phyloP scores from a whole-genome alignment of 164 flowering plant genomes.

The Piper longum region DNA sequence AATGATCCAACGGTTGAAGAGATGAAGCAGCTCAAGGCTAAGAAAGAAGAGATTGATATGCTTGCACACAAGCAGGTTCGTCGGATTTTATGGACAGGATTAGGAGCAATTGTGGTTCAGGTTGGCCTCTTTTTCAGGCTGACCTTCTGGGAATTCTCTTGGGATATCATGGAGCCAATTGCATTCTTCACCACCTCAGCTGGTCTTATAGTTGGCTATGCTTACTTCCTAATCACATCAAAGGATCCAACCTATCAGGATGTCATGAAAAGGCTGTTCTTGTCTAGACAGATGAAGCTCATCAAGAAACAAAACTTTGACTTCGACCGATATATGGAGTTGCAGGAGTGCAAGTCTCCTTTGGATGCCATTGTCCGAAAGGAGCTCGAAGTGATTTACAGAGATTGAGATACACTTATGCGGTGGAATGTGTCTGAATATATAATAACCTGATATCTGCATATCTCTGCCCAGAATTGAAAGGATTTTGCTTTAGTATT shows the following conservation, averaged over 20 bases:
- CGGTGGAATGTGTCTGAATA: not conserved
- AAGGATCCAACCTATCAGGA: conserved; percentile 89
- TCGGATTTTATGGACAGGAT: conserved; percentile 58
- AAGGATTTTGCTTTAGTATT: no score
- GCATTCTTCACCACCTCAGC: conserved; percentile 65
- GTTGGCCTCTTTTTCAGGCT: conserved; percentile 76
- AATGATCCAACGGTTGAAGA: conserved; percentile 64
- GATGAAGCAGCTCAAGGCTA: conserved; percentile 38
- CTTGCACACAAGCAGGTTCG: conserved; percentile 73
- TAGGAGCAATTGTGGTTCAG: conserved; percentile 47
- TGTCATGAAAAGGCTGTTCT: conserved; percentile 63
- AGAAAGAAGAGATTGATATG: conserved; percentile 65
- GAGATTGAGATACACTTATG: not conserved
- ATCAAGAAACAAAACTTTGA: conserved; percentile 50
- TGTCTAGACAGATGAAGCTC: conserved; percentile 62
- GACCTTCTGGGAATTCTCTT: conserved; percentile 91
- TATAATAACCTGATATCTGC: not conserved
- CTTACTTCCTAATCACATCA: conserved; percentile 68
- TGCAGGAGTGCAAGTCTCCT: conserved; percentile 50
- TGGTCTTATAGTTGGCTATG: conserved; percentile 62
- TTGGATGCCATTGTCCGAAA: conserved; percentile 6
- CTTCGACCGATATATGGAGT: conserved; percentile 37
- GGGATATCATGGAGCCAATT: conserved; percentile 96
- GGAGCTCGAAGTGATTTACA: conserved; percentile 3
- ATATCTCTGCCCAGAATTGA: no score